phyloP scores from a whole-genome alignment of 345 rosid species.

The Clausena lansium region DNA sequence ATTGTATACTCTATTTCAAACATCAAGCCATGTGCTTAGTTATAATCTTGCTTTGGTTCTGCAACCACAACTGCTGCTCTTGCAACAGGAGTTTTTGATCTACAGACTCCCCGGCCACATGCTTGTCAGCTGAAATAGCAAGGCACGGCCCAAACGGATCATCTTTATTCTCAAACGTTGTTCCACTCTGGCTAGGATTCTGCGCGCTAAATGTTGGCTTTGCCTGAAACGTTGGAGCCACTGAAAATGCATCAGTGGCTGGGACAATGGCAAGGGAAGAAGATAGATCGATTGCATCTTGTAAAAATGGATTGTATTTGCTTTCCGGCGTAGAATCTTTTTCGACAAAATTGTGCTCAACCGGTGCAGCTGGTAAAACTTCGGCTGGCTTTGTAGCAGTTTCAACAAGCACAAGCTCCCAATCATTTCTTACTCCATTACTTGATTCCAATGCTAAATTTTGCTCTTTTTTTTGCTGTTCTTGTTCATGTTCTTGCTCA shows the following conservation, averaged over 20 bases:
- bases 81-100: constrained; percentile 41
- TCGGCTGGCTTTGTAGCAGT: constrained; percentile 21
- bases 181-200: background rate
- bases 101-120: constrained; percentile 9
- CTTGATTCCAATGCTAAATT: constrained; percentile 11
- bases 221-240: constrained; percentile 56
- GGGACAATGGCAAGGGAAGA: background rate
- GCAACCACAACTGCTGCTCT: constrained; percentile 71
- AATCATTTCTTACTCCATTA: constrained; percentile 30
- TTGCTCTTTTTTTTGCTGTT: constrained; percentile 6
- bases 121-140: background rate
- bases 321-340: constrained; percentile 4
- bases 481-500: constrained; percentile 6
- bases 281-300: constrained; percentile 26
- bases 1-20: background rate
- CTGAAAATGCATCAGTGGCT: constrained; percentile 21
- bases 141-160: constrained; percentile 55
- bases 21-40: constrained; percentile 47
- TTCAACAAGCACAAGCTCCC: constrained; percentile 61
- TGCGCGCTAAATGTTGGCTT: constrained; percentile 33
- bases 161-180: constrained; percentile 6
- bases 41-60: constrained; percentile 70
- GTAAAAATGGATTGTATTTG: constrained; percentile 51
- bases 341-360: background rate
- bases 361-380: background rate